Evolutionary conservation across 208 protist species (phyloP), one percentile per base, ranked within the genome.

Genomic region (Trypanosoma scelopori): DNA sequence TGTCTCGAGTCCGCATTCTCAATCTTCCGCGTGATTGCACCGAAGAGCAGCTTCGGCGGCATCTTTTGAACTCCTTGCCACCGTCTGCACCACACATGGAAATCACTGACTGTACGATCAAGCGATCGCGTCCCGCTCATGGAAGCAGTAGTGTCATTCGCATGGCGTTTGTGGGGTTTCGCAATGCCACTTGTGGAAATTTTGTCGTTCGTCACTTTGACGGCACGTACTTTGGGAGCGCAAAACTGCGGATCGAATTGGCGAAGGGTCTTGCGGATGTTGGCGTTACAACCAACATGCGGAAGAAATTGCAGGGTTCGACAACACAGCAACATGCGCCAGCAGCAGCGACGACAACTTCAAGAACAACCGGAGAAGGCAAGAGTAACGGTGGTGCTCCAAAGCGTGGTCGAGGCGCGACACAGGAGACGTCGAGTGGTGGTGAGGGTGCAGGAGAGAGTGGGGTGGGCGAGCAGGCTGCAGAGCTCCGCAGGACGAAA

Each of bases 131-230:
- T 0, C 3, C 57, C 15, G 15, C 5, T 48, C 23, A 32, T 48
- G 71, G 67, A 9, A 67, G 81, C 43, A 91, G 81, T 15, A 48
- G 46, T 48, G 92, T 92, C 23, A 88, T 98, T 42, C 74, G 89
- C 22, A 98, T 99, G 84, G 97, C 86, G n/a, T 99, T 99, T 68
- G 76, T 99, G 18, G 98, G 98, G 12, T 99, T 96, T 81, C 71
- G 79, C 16, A 95, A 74, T 16, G 79, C 85, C 5, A 59, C 91
- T 9, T 84, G 89, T 18, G 98, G 93, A 5, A 65, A 96, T 51
- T 88, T 87, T 35, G 96, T 98, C 1, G 80, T 93, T 2, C 59
- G 85, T 22, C 88, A 96, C 70, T 97, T 98, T 49, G 83, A 99
- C 61, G 68, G 79, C 20, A 92, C 97, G 1, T 99, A 88, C 84